Percentiles rank a stretch among this genome's conserved stretches.
These are phyloP conservation scores for Cladosporium austrohemisphaericum DNA, from an alignment of 2,329 filamentous ascomycete genomes.

Conservation along the genomic window DNA sequence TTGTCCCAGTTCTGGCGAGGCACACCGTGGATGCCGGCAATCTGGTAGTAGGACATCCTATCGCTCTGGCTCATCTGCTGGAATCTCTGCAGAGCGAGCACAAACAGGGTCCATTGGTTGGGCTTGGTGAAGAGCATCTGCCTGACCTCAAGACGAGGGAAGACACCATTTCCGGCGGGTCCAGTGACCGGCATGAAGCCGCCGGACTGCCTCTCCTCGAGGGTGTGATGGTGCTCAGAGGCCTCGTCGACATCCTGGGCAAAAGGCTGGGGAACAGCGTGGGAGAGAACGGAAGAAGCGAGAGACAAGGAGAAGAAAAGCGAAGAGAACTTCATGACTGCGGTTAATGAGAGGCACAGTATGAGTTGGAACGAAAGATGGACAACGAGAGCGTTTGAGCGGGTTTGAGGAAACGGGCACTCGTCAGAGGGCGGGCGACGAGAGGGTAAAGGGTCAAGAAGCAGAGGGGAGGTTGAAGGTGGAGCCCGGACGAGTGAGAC, in stretches of 20 bases:
- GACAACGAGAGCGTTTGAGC: not conserved
- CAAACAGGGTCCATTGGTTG: constrained; percentile 24
- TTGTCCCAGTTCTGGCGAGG: constrained; percentile 30
- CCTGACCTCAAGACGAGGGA: constrained; percentile 26
- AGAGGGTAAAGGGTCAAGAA: constrained; percentile 12
- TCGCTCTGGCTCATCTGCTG: constrained; percentile 18
- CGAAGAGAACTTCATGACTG: constrained; percentile 19
- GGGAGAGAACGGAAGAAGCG: constrained; percentile 12
- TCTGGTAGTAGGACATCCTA: constrained; percentile 26
- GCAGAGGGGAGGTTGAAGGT: constrained; percentile 3
- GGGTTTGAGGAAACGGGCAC: constrained; percentile 12
- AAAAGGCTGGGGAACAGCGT: constrained; percentile 6
- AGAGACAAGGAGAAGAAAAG: constrained; percentile 16
- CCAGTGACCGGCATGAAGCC: constrained; percentile 19
- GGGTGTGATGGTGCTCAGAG: not conserved
- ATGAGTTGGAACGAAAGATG: constrained; percentile 4
- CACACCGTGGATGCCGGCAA: constrained; percentile 31
- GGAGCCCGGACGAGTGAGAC: constrained; percentile 9
- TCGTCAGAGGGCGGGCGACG: constrained; percentile 9
- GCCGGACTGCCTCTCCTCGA: constrained; percentile 15
- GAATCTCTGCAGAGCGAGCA: constrained; percentile 26
- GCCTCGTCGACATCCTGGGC: constrained; percentile 1
- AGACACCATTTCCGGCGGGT: constrained; percentile 16
- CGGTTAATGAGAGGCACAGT: constrained; percentile 13
- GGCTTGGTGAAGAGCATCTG: constrained; percentile 23